Evolutionary conservation across 768 basidiomycete genomes (phyloP).

Genomic region (Cystofilobasidium macerans): DNA sequence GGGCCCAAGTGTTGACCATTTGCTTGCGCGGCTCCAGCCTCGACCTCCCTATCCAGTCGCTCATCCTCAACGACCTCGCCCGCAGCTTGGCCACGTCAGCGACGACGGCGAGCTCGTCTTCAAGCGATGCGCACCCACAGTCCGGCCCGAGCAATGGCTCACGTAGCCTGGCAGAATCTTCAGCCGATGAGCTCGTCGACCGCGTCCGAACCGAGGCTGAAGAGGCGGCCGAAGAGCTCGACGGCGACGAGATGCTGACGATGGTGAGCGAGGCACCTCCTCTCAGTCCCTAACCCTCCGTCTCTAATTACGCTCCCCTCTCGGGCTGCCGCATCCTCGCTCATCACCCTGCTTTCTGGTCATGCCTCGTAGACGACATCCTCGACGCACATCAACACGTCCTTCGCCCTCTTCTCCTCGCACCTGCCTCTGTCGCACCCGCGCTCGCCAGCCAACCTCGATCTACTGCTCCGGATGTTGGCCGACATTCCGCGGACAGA

Average conservation of each 20-base stretch:
- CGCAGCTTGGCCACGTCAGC: conserved; percentile 44
- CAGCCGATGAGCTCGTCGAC: conserved; percentile 48
- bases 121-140: conserved; percentile 37
- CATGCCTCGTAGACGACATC: conserved; percentile 49
- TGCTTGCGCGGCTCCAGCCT: conserved; percentile 42
- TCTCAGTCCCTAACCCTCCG: neutral
- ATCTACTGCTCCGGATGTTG: conserved; percentile 56
- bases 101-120: conserved; percentile 39
- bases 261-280: conserved; percentile 5
- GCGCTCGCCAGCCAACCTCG: conserved; percentile 52
- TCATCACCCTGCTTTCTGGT: neutral
- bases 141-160: conserved; percentile 31
- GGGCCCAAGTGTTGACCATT: neutral
- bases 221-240: conserved; percentile 32
- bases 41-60: conserved; percentile 66
- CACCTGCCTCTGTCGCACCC: conserved; percentile 36
- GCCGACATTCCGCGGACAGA: conserved; percentile 62
- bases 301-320: conserved; percentile 13
- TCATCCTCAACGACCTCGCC: conserved; percentile 64
- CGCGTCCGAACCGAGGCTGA: conserved; percentile 44
- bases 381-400: conserved; percentile 65
- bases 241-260: conserved; percentile 8
- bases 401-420: conserved; percentile 57
- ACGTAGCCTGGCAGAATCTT: neutral
- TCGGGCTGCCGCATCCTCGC: neutral